These are phyloP conservation scores for Talaromyces islandicus DNA, from an alignment of 2,329 filamentous ascomycete genomes.

Conservation along the genomic window DNA sequence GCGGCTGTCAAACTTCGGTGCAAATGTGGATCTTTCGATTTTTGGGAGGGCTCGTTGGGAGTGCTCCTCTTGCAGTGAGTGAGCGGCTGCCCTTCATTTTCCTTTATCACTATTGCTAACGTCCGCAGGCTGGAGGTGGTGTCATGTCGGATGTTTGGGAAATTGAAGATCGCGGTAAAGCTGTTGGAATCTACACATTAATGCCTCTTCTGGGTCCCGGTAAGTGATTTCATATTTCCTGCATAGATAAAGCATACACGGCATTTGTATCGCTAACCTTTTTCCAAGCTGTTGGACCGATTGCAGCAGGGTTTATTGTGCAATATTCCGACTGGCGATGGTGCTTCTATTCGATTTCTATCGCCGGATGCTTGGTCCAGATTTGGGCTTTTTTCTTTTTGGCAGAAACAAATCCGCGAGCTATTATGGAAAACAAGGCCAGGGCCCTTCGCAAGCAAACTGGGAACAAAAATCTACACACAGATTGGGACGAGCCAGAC, in stretches of 20 bases:
- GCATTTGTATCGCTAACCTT: not conserved
- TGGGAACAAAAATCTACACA: not conserved
- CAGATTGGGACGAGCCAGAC: not conserved
- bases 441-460: not conserved
- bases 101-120: not conserved
- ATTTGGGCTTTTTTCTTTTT: not conserved
- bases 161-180: conserved; percentile 3
- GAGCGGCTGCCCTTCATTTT: not conserved
- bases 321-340: conserved; percentile 25
- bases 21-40: conserved; percentile 52
- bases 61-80: conserved; percentile 36
- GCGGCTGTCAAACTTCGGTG: conserved; percentile 47
- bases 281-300: conserved; percentile 18
- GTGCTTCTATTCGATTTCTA: conserved; percentile 29
- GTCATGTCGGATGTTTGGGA: conserved; percentile 5
- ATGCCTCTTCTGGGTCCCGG: conserved; percentile 11
- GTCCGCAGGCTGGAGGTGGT: conserved; percentile 2
- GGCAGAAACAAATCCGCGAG: not conserved
- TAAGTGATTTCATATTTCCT: not conserved
- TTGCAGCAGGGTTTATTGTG: conserved; percentile 23
- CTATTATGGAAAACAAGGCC: not conserved
- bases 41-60: conserved; percentile 49
- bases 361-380: conserved; percentile 17
- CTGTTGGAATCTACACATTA: conserved; percentile 2
- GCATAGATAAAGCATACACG: not conserved